phyloP scores from a whole-genome alignment of 164 flowering plant genomes.

The Vitis rupestris region DNA sequence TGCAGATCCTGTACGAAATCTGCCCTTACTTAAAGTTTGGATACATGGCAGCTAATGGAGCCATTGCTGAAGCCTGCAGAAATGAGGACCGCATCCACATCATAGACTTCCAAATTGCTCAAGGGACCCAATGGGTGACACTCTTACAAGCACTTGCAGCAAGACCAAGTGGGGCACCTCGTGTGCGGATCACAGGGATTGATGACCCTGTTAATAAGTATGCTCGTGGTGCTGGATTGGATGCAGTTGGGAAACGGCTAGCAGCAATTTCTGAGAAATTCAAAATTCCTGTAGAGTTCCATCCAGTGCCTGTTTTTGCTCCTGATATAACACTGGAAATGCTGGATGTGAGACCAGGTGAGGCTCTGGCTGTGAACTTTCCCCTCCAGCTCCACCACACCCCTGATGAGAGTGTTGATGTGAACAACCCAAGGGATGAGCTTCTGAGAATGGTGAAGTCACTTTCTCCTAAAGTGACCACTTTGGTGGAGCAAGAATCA shows the following conservation, averaged over 20 bases:
- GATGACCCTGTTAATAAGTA: conserved; percentile 65
- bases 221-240: conserved; percentile 69
- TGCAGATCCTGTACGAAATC: conserved; percentile 70
- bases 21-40: conserved; percentile 88
- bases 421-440: conserved; percentile 67
- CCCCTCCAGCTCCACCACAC: conserved; percentile 76
- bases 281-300: conserved; percentile 64
- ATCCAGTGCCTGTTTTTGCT: conserved; percentile 53
- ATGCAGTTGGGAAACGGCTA: conserved; percentile 48
- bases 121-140: conserved; percentile 80
- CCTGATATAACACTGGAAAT: conserved; percentile 49
- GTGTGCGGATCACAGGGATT: conserved; percentile 74
- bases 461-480: conserved; percentile 62
- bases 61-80: conserved; percentile 77
- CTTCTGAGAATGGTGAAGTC: conserved; percentile 70
- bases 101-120: conserved; percentile 75
- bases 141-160: conserved; percentile 80
- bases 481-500: conserved; percentile 80
- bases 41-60: conserved; percentile 90
- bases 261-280: conserved; percentile 53
- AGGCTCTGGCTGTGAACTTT: conserved; percentile 78
- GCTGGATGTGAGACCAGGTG: conserved; percentile 69
- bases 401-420: conserved; percentile 77
- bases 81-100: conserved; percentile 68
- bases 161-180: conserved; percentile 76